Percentiles rank a stretch among this genome's conserved stretches.
Conservation (phyloP, 2,329 filamentous ascomycete genomes). For the Didymellaceae sp. region DNA sequence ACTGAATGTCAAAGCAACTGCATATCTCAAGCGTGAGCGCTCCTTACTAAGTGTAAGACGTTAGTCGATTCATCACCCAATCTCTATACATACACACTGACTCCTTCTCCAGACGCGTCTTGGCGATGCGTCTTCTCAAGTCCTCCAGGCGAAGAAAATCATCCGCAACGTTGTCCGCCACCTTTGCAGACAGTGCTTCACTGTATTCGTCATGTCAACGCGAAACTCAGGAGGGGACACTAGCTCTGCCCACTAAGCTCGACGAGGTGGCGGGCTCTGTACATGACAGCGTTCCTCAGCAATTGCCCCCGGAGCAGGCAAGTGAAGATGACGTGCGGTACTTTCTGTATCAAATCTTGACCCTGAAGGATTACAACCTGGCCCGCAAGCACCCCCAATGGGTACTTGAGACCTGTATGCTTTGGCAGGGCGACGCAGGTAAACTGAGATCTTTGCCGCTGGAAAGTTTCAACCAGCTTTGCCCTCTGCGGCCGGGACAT, state of each 20-base stretch:
- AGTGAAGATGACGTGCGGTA: constrained; percentile 25
- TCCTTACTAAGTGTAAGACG: neutral
- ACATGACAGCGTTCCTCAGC: neutral
- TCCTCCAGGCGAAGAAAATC: neutral
- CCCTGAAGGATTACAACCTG: constrained; percentile 14
- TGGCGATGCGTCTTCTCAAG: neutral
- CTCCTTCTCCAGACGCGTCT: too few relatives aligned
- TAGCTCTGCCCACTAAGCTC: neutral
- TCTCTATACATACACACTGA: neutral
- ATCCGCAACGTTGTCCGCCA: neutral
- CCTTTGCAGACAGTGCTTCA: neutral
- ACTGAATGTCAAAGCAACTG: neutral
- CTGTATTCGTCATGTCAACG: neutral
- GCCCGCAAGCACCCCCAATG: constrained; percentile 30
- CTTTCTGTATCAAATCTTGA: constrained; percentile 31
- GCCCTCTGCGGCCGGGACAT: constrained; percentile 19
- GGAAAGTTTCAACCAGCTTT: constrained; percentile 15
- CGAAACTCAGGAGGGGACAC: neutral
- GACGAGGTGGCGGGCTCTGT: neutral
- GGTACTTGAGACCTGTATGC: constrained; percentile 33
- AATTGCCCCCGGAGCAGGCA: constrained; percentile 13
- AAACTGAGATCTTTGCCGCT: constrained; percentile 17
- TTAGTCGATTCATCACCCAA: neutral
- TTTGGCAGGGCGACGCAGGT: constrained; percentile 25
- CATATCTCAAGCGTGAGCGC: neutral